These are phyloP conservation scores for Ensete glaucum DNA, from an alignment of 176 grass and related monocot species.

Conservation along the genomic window DNA sequence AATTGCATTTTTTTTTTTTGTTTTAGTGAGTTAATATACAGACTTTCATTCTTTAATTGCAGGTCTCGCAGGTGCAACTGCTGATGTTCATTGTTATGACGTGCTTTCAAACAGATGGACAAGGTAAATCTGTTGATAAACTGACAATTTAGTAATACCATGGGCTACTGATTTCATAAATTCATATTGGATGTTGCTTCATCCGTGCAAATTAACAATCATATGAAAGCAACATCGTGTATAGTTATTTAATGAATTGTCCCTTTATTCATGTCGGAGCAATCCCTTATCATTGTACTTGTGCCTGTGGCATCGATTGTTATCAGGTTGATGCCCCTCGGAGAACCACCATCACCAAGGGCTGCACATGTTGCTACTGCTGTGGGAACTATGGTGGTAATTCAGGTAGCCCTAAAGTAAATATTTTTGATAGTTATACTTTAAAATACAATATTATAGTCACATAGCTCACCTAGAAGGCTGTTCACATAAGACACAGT, in stretches of 20 bases:
- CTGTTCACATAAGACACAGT: too few species aligned
- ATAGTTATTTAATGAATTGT: not conserved
- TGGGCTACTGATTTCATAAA: not conserved
- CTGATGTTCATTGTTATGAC: constrained; percentile 91
- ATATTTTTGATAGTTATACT: not conserved
- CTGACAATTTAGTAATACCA: not conserved
- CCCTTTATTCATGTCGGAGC: not conserved
- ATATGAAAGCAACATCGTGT: not conserved
- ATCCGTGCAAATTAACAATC: not conserved
- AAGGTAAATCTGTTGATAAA: constrained; percentile 34
- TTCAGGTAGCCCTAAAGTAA: constrained; percentile 56
- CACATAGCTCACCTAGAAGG: too few species aligned
- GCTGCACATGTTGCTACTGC: constrained; percentile 96
- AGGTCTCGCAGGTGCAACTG: constrained; percentile 95
- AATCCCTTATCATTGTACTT: not conserved
- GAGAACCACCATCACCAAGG: constrained; percentile 93
- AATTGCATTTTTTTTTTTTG: not conserved
- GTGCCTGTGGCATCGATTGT: not conserved
- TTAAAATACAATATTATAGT: too few species aligned
- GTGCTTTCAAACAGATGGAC: constrained; percentile 91
- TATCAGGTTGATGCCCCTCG: constrained; percentile 82
- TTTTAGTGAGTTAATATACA: not conserved
- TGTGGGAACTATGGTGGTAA: constrained; percentile 98
- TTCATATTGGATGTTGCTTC: not conserved
- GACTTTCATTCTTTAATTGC: constrained; percentile 25